These are phyloP conservation scores for Phytopythium chamaehyphon DNA, from an alignment of 352 stramenopile genomes.

Conservation along the genomic window DNA sequence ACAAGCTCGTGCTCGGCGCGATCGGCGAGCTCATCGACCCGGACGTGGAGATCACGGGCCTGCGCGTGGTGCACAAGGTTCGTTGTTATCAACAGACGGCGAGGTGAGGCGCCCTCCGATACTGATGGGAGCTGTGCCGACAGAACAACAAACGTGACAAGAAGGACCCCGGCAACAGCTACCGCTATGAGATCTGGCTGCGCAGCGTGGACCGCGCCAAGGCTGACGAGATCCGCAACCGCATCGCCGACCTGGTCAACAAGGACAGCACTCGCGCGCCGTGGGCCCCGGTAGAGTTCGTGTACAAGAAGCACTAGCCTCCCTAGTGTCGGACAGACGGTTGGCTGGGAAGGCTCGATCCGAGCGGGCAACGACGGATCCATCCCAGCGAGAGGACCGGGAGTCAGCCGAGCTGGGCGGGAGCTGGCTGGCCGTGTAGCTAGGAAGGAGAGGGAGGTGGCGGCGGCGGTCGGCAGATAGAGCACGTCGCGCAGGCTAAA, in stretches of 20 bases:
- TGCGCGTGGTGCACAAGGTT: conserved; percentile 90
- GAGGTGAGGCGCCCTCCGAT: not conserved
- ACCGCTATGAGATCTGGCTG: conserved; percentile 85
- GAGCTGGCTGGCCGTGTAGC: no score
- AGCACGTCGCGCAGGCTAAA: no score
- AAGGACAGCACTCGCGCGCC: conserved; percentile 33
- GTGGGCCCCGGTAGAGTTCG: conserved; percentile 60
- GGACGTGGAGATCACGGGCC: conserved; percentile 87
- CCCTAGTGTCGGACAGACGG: not conserved
- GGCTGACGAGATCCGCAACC: conserved; percentile 72
- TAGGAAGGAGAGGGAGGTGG: no score
- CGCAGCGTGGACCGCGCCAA: conserved; percentile 48
- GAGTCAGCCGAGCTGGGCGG: no score
- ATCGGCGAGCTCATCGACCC: conserved; percentile 88
- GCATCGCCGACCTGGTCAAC: conserved; percentile 71
- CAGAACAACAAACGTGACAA: conserved; percentile 88
- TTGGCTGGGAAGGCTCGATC: no score
- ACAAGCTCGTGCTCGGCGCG: conserved; percentile 86
- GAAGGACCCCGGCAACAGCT: conserved; percentile 79
- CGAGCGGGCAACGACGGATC: no score
- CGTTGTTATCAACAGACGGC: not conserved
- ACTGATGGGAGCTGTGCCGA: not conserved
- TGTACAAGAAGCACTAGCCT: conserved; percentile 80
- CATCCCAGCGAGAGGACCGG: no score
- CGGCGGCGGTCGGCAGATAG: no score